Evolutionary conservation across 2,329 filamentous ascomycete genomes (phyloP).

Genomic region (Colletotrichum kahawae): DNA sequence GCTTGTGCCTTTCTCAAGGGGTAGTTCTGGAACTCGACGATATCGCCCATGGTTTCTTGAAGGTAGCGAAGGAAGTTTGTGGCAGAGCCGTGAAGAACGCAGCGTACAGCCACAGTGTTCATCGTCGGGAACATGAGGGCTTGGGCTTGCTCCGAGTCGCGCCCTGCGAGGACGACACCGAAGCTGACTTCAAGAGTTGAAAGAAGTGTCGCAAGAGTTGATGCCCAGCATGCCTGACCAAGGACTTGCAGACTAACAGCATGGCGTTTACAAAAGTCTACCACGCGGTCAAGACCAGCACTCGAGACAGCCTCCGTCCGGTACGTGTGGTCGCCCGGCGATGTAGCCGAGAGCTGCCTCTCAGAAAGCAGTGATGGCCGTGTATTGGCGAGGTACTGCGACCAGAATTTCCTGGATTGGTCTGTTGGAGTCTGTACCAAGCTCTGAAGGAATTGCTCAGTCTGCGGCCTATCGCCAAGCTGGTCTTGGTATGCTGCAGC

Average conservation of each 20-base stretch:
- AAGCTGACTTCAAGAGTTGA: constrained; percentile 77
- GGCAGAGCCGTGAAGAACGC: constrained; percentile 72
- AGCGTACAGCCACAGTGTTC: constrained; percentile 83
- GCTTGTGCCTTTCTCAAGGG: constrained; percentile 73
- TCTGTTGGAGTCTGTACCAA: constrained; percentile 49
- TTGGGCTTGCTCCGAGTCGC: constrained; percentile 74
- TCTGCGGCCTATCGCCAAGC: constrained; percentile 46
- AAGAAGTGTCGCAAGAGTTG: constrained; percentile 68
- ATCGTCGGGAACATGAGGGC: constrained; percentile 84
- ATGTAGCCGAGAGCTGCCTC: constrained; percentile 31
- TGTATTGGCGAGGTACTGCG: constrained; percentile 63
- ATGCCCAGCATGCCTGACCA: constrained; percentile 77
- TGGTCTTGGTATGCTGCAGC: constrained; percentile 63
- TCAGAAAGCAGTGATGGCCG: constrained; percentile 37
- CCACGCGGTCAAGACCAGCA: constrained; percentile 28
- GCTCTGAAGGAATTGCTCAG: constrained; percentile 58
- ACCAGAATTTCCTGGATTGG: constrained; percentile 67
- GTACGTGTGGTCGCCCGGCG: constrained; percentile 38
- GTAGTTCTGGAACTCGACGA: constrained; percentile 77
- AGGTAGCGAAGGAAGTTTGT: constrained; percentile 72
- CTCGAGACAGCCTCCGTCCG: constrained; percentile 40
- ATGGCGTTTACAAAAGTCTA: constrained; percentile 66
- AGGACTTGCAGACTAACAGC: constrained; percentile 79
- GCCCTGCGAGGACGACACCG: constrained; percentile 82
- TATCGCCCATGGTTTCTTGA: constrained; percentile 70